Percentiles rank a stretch among this genome's conserved stretches.
phyloP scores from a whole-genome alignment of 148 eudicot genomes.

The Cornus kousa region DNA sequence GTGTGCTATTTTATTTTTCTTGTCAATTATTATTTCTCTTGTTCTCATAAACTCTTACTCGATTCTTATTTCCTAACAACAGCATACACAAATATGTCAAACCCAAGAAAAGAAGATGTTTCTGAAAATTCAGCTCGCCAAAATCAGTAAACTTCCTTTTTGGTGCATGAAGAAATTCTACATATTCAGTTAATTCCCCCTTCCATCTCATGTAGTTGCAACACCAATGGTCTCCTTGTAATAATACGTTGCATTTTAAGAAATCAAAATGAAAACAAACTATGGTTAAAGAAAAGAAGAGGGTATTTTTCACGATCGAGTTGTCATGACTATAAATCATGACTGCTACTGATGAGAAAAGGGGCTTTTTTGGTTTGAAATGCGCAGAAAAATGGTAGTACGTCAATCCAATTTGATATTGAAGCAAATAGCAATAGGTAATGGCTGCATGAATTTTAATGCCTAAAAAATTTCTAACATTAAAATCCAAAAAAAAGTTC shows the following conservation, averaged over 20 bases:
- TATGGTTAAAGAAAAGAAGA: not conserved
- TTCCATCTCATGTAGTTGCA: slow-evolving; percentile 89
- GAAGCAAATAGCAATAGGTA: not conserved
- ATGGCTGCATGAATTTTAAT: not conserved
- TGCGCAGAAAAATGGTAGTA: not conserved
- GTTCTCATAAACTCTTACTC: no score
- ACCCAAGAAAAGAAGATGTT: not conserved
- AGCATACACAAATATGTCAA: no score
- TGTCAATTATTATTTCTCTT: no score
- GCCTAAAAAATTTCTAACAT: not conserved
- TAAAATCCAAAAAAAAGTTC: no score
- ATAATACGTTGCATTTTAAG: slow-evolving; percentile 63
- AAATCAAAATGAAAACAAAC: not conserved
- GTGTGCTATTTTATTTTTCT: no score
- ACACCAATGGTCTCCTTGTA: slow-evolving; percentile 90
- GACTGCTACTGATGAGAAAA: not conserved
- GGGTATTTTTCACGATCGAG: not conserved
- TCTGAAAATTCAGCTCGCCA: slow-evolving; percentile 40
- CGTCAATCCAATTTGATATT: not conserved
- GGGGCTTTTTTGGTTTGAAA: not conserved
- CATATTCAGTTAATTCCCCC: slow-evolving; percentile 81
- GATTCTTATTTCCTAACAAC: no score
- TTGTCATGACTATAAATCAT: not conserved
- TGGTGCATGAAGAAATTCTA: slow-evolving; percentile 95
- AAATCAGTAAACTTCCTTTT: slow-evolving; percentile 68